phyloP scores from a whole-genome alignment of 2,329 filamentous ascomycete species.

The Talaromyces atroroseus region DNA sequence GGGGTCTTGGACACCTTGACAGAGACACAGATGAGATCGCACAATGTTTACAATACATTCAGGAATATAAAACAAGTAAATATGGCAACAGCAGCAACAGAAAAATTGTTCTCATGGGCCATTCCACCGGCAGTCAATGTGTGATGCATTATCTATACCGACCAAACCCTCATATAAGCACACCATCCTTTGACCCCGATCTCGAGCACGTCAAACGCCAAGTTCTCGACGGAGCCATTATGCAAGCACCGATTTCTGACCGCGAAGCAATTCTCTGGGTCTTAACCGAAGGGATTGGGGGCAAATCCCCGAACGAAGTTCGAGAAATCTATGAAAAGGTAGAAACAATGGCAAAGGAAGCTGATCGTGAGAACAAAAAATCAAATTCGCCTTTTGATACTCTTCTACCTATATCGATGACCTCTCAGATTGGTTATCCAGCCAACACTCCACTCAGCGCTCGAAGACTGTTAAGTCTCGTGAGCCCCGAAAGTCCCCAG shows the following conservation, averaged over 20 bases:
- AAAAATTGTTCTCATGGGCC: slow-evolving; percentile 56
- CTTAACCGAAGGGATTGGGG: slow-evolving; percentile 23
- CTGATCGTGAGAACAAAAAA: background rate
- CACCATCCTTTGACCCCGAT: slow-evolving; percentile 19
- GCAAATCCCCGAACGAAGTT: slow-evolving; percentile 26
- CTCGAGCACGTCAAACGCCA: slow-evolving; percentile 36
- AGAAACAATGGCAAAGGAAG: slow-evolving; percentile 14
- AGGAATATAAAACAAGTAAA: slow-evolving; percentile 9
- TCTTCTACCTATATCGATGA: slow-evolving; percentile 19
- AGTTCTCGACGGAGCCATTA: slow-evolving; percentile 59
- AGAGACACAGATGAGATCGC: slow-evolving; percentile 11
- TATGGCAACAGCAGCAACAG: slow-evolving; percentile 31
- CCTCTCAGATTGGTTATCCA: slow-evolving; percentile 19
- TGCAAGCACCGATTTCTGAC: slow-evolving; percentile 70
- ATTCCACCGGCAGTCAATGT: slow-evolving; percentile 59
- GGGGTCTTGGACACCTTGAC: slow-evolving; percentile 8
- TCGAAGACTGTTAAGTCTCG: slow-evolving; percentile 49
- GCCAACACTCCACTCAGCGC: slow-evolving; percentile 43
- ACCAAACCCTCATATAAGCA: slow-evolving; percentile 21
- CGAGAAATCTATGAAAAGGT: slow-evolving; percentile 44
- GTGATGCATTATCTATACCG: slow-evolving; percentile 51
- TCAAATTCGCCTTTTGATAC: slow-evolving; percentile 1
- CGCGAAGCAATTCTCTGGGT: slow-evolving; percentile 55
- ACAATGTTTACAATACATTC: slow-evolving; percentile 11
- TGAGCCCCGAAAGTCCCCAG: slow-evolving; percentile 37